Evolutionary conservation across 371 early-diverging fungal species (phyloP), one percentile per base, ranked within the genome.

Genomic region (Conidiobolus incongruus): DNA sequence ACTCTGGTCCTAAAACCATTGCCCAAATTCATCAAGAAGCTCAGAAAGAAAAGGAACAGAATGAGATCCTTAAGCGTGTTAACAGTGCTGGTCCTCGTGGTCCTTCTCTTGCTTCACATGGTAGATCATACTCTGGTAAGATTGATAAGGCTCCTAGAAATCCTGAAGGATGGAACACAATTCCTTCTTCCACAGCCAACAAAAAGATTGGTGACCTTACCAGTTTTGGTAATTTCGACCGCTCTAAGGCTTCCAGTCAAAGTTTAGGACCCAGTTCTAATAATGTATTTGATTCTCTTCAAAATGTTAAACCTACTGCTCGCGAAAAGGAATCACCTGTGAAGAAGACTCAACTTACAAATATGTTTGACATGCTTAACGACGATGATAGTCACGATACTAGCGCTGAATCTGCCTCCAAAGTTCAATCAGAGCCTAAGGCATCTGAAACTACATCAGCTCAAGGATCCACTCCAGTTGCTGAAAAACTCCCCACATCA

Each of bases 11-110:
- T 26, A 77, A 81, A 54, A 87, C 84, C 6, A 76, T 88, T 55
- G 79, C 83, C 19, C 75, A 86, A 60, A 83, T 94, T 52, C 91
- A 77, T 51, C 75, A 79, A 52, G 76, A 82, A 28, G 59, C 47
- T 23, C 72, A 65, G 34, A 66, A 72, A 54, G 72, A 68, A 48
- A 70, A 75, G 55, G 67, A 63, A 47, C 71, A 66, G 29, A 74
- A 66, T 26, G 26, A 26, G 8, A 26, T 26, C 8, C 69, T 71
- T 29, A 62, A 60, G 44, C 64, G 70, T 42, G 60, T 63, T 24
- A 63, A 72, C 36, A 67, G 71, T 24, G 59, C 61, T 23, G 61
- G 65, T 33, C 43, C 60, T 22, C 59, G 66, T 40, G 60, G 59
- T 26, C 65, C 26, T 26, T 26, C 26, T 26, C 26, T 26, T 26